phyloP scores from a whole-genome alignment of 192 early-diverging fungal genomes.

The Ambispora gerdemannii region DNA sequence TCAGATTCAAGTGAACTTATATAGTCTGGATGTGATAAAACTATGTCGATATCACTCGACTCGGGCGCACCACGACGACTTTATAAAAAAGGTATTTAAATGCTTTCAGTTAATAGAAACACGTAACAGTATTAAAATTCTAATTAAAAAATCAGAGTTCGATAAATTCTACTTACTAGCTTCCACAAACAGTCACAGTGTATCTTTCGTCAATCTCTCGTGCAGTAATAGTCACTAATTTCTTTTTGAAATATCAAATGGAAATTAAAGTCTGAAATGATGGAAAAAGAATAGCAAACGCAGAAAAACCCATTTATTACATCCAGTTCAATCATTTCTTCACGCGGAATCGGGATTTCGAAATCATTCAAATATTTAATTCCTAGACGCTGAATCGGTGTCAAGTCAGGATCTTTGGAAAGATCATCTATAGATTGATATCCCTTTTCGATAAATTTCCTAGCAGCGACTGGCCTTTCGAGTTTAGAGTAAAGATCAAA shows the following conservation, averaged over 20 bases:
- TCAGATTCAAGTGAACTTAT: neutral
- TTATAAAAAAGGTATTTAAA: neutral
- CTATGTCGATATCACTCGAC: neutral
- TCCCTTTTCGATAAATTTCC: slow-evolving; percentile 26
- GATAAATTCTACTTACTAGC: slow-evolving; percentile 22
- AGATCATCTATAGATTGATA: slow-evolving; percentile 29
- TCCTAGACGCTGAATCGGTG: neutral
- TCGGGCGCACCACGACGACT: neutral
- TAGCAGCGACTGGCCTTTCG: slow-evolving; percentile 13
- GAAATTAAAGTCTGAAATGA: neutral
- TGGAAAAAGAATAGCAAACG: neutral
- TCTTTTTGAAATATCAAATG: neutral
- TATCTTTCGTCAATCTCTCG: slow-evolving; percentile 9
- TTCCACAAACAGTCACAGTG: slow-evolving; percentile 17
- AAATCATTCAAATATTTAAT: slow-evolving; percentile 25
- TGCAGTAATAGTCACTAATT: neutral
- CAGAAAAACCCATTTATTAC: neutral
- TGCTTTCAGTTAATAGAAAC: too few relatives aligned
- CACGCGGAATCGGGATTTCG: slow-evolving; percentile 6
- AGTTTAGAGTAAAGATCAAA: neutral
- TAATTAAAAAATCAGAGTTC: too few relatives aligned
- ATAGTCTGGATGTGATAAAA: neutral
- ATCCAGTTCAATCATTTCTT: slow-evolving; percentile 8
- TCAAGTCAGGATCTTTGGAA: slow-evolving; percentile 1
- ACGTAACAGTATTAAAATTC: neutral